A percentile compares a stretch with the other conserved stretches of the same genome.
phyloP scores from a whole-genome alignment of 768 basidiomycete species.

The Boletus subcaerulescens region DNA sequence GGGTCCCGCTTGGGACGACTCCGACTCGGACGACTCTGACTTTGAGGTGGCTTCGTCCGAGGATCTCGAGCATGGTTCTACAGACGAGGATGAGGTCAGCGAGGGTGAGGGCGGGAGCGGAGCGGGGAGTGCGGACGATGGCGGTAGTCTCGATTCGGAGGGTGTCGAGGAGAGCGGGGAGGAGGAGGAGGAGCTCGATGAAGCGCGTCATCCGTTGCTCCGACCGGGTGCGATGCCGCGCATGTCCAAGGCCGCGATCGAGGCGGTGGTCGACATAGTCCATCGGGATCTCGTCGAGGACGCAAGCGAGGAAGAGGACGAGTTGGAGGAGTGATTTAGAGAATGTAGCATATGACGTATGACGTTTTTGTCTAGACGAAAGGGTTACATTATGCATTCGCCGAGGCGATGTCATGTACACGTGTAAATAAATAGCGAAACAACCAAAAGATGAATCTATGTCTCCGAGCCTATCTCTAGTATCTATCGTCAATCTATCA shows the following conservation, averaged over 20 bases:
- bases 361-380: background rate
- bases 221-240: conserved; percentile 64
- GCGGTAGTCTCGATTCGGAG: conserved; percentile 28
- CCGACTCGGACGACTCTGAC: conserved; percentile 34
- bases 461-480: no score
- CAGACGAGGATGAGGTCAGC: conserved; percentile 32
- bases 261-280: conserved; percentile 65
- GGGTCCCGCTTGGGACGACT: conserved; percentile 33
- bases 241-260: conserved; percentile 63
- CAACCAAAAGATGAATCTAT: no score
- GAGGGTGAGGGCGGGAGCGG: conserved; percentile 5
- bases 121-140: conserved; percentile 26
- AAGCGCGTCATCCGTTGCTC: conserved; percentile 58
- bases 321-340: conserved; percentile 42
- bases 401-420: background rate
- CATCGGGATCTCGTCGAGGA: conserved; percentile 47
- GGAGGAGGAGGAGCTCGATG: conserved; percentile 47
- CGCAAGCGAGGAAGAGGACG: conserved; percentile 41
- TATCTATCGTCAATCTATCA: conserved; percentile 22
- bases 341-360: background rate
- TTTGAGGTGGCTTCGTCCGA: conserved; percentile 37
- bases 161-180: conserved; percentile 36
- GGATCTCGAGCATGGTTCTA: conserved; percentile 42
- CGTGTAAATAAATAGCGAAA: no score
- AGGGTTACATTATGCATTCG: background rate